Percentiles rank a stretch among this genome's conserved stretches.
Evolutionary conservation across 306 rosid species (phyloP).

Genomic region (Crotalaria pallida): DNA sequence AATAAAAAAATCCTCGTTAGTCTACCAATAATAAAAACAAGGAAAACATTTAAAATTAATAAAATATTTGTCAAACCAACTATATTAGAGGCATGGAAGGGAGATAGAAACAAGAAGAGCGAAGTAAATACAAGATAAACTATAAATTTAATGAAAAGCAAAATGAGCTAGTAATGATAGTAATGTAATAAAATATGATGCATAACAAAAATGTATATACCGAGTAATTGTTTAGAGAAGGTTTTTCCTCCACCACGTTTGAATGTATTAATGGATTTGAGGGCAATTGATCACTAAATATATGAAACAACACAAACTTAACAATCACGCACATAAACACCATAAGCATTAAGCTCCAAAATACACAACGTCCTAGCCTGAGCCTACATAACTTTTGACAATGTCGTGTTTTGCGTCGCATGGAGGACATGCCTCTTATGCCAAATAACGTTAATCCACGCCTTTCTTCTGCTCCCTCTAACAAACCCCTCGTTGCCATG

Average conservation of each 20-base stretch:
- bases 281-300: conserved; percentile 24
- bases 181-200: background rate
- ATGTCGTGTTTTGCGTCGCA: conserved; percentile 20
- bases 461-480: conserved; percentile 27
- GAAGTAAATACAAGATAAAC: background rate
- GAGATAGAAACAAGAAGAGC: background rate
- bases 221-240: conserved; percentile 13
- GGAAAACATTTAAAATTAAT: too few relatives aligned
- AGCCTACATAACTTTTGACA: conserved; percentile 8
- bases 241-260: background rate
- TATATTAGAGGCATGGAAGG: background rate
- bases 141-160: background rate
- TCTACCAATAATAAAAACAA: background rate
- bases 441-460: conserved; percentile 15
- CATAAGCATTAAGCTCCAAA: conserved; percentile 28
- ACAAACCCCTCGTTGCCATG: conserved; percentile 32
- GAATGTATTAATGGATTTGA: background rate
- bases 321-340: conserved; percentile 30
- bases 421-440: background rate
- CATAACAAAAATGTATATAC: conserved; percentile 18
- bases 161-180: background rate
- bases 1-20: background rate
- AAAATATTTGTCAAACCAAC: too few relatives aligned
- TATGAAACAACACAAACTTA: conserved; percentile 38
- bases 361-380: conserved; percentile 18